Base-by-base conservation (phyloP, 805 yeast species). In the Starmerella bombicola region DNA sequence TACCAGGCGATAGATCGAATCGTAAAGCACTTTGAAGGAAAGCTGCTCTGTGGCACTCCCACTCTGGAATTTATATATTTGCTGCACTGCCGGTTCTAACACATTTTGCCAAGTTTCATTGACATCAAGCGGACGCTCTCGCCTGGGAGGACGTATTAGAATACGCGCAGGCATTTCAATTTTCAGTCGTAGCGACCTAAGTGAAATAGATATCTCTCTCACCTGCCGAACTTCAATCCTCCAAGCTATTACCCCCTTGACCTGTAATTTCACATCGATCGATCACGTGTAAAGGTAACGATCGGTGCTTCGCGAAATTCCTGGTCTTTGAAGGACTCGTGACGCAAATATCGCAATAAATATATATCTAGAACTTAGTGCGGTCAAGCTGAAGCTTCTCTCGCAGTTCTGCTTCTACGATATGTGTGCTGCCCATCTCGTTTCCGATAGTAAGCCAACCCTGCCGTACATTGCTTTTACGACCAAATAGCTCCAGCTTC, bases 401-500 rank as follows among this genome's bases (percentile, higher is more conserved):
- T 13, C 13, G 5, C 31, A 49, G 38, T 8, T 37, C 29, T 3
- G 51, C 41, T 21, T 51, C 52, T n/a, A 20, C n/a, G 12, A 51
- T 17, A 5, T 22, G 26, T 5, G 47, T 37, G 13, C 45, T 41
- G 13, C 43, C 45, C 22, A 49, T 36, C 37, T 52, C 54, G 33
- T 46, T 45, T 20, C 57, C 57, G 15, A 54, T 33, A 1, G 57
- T 82, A 39, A 86, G 63, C 96, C 97, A 88, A 0, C 95, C 95
- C 0, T 84, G 80, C 28, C 95, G 68, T 1, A 79, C 67, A 54
- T 88, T 86, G 54, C 82, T 88, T 48, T 77, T 80, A 42, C 93
- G 69, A 4, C 96, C 96, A 61, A 86, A 86, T 1, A 88, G 74
- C 58, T 88, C 96, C 23, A 88, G 64, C 55, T 88, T 86, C 22